These are phyloP conservation scores for Adansonia madagascariensis DNA, from an alignment of 441 rosid species.

Conservation along the genomic window DNA sequence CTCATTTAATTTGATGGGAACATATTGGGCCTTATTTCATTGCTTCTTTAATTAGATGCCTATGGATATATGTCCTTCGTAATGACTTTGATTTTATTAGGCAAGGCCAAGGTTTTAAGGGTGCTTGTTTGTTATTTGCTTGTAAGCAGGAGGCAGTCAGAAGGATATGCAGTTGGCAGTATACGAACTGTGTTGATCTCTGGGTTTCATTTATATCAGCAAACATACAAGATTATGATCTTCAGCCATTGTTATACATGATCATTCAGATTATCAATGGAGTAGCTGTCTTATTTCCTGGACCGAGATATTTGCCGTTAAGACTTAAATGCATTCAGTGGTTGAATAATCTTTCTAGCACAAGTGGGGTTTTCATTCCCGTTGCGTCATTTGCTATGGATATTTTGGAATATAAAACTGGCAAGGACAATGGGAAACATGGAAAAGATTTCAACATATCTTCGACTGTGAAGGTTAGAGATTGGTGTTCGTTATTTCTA, in stretches of 20 bases:
- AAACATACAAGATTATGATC: conserved; percentile 60
- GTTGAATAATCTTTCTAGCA: conserved; percentile 73
- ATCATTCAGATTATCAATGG: conserved; percentile 82
- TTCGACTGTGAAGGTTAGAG: conserved; percentile 66
- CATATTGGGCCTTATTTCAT: conserved; percentile 3
- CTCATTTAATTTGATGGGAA: not conserved
- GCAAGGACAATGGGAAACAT: conserved; percentile 58
- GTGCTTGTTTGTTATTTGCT: conserved; percentile 26
- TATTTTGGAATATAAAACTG: conserved; percentile 76
- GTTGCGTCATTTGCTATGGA: conserved; percentile 68
- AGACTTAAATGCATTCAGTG: conserved; percentile 82
- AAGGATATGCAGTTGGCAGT: conserved; percentile 82
- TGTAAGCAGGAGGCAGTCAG: conserved; percentile 59
- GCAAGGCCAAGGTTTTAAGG: not conserved
- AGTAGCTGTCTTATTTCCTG: conserved; percentile 71
- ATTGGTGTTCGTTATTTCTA: not conserved
- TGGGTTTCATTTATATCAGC: conserved; percentile 78
- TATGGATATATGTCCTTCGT: not conserved
- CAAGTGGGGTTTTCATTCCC: conserved; percentile 79
- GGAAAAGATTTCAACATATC: conserved; percentile 59
- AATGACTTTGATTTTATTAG: not conserved
- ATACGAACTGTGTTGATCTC: conserved; percentile 74
- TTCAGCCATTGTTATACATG: conserved; percentile 66
- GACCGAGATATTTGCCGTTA: conserved; percentile 87
- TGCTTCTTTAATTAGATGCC: conserved; percentile 11